Evolutionary conservation across 345 rosid genomes (phyloP).

Genomic region (Clarkia xantiana): DNA sequence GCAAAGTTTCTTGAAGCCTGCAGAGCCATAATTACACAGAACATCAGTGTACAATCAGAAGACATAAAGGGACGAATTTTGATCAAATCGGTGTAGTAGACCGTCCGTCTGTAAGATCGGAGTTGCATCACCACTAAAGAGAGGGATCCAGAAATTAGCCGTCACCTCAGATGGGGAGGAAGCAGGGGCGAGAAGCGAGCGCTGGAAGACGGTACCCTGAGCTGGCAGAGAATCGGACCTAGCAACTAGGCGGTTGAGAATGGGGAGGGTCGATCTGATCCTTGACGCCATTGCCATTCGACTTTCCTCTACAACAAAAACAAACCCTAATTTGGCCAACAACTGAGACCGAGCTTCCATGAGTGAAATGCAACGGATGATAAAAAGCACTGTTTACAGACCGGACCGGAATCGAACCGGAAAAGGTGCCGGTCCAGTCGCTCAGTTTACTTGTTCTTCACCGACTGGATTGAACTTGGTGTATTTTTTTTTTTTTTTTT

Average conservation of each 20-base stretch:
- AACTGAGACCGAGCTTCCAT: no score
- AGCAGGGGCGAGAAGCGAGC: conserved; percentile 21
- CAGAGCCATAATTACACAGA: conserved; percentile 6
- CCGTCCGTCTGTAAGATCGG: background rate
- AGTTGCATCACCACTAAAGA: background rate
- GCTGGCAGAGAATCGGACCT: conserved; percentile 27
- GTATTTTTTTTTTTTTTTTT: no score
- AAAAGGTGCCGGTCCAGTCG: no score
- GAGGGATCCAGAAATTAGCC: background rate
- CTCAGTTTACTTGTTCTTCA: no score
- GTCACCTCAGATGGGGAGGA: conserved; percentile 47
- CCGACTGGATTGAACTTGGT: no score
- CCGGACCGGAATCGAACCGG: no score
- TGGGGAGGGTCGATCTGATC: conserved; percentile 52
- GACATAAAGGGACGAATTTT: no score
- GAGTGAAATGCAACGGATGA: no score
- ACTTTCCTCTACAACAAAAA: no score
- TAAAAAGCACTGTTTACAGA: no score
- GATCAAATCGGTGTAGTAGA: no score
- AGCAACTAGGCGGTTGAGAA: conserved; percentile 23
- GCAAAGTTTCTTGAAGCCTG: conserved; percentile 48
- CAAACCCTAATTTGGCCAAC: no score
- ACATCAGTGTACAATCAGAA: background rate
- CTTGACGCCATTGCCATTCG: conserved; percentile 57
- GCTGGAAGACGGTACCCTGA: conserved; percentile 21